Evolutionary conservation across 371 early-diverging fungal genomes (phyloP), one percentile per base, ranked within the genome.

Genomic region (Zychaea mexicana): DNA sequence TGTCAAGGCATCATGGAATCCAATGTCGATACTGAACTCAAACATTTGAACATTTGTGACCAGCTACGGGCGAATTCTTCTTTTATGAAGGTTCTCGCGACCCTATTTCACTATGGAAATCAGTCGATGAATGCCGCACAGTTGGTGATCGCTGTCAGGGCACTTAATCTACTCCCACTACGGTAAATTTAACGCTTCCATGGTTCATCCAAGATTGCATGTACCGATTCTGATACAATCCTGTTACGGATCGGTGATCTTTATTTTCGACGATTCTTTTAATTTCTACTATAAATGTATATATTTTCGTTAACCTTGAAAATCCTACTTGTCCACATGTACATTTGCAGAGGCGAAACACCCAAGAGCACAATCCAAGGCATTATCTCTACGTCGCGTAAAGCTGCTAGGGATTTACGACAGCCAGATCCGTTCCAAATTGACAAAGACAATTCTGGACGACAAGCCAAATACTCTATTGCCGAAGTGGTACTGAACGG

Each of bases 311-410:
- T n/a, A 42, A 42, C 42, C n/a, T n/a, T n/a, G n/a, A n/a, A n/a
- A n/a, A n/a, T n/a, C n/a, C n/a, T n/a, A n/a, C n/a, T n/a, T n/a
- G n/a, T n/a, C n/a, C 15, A 49, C 19, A 15, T 60, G 31, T 38
- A 31, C 17, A 30, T 54, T 38, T 59, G 7, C 57, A 82, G 82
- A 71, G 82, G 82, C 15, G 80, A 82, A 54, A 82, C 83, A 26
- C 83, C 83, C n/a, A 79, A 74, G 63, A 79, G 83, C 61, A 82
- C 83, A 15, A 76, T 82, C 27, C 83, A 82, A 62, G 83, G 83
- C 56, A 82, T 82, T 52, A 77, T 82, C 19, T 79, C 80, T n/a
- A 79, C 83, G 15, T 72, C 83, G 6, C 74, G 83, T 27, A 75
- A 74, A 61, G 66, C 69, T 9, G 79, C 80, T 2, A 68, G 83